Percentiles rank a stretch among this genome's conserved stretches.
These are phyloP conservation scores for Alternaria dauci DNA, from an alignment of 2,329 filamentous ascomycete species.

Conservation along the genomic window DNA sequence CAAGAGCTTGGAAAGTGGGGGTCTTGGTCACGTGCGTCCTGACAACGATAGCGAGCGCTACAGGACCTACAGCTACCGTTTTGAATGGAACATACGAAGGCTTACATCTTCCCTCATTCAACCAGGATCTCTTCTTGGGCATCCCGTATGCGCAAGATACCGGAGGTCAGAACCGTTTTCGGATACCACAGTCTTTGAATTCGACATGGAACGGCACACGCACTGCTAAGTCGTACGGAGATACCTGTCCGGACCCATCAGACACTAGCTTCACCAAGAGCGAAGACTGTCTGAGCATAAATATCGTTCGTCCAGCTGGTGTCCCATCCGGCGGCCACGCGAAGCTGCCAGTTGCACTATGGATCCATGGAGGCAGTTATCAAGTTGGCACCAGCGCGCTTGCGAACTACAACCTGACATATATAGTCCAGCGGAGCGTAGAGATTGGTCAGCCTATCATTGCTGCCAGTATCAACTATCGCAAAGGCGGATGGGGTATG, in stretches of 20 bases:
- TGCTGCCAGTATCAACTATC: neutral
- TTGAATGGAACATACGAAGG: constrained; percentile 50
- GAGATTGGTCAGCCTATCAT: neutral
- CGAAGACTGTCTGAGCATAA: neutral
- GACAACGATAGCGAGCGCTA: constrained; percentile 21
- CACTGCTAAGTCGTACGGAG: neutral
- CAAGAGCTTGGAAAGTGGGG: constrained; percentile 32
- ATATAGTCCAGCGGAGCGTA: neutral
- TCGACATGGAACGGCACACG: neutral
- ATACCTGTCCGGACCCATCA: neutral
- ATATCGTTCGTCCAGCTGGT: neutral
- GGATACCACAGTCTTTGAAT: constrained; percentile 10
- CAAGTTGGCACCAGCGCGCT: neutral
- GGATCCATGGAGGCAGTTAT: neutral
- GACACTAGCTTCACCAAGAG: neutral
- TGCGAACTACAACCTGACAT: neutral
- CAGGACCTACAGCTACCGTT: constrained; percentile 37
- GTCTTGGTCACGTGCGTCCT: constrained; percentile 24
- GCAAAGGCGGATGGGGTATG: neutral
- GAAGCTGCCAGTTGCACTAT: neutral
- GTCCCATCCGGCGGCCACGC: too few species aligned
- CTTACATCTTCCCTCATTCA: constrained; percentile 41
- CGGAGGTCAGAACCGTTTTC: neutral
- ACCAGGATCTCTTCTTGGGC: constrained; percentile 23
- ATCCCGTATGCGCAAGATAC: constrained; percentile 21